phyloP scores from a whole-genome alignment of 1,284 basidiomycete genomes.

The Cerrena zonata region DNA sequence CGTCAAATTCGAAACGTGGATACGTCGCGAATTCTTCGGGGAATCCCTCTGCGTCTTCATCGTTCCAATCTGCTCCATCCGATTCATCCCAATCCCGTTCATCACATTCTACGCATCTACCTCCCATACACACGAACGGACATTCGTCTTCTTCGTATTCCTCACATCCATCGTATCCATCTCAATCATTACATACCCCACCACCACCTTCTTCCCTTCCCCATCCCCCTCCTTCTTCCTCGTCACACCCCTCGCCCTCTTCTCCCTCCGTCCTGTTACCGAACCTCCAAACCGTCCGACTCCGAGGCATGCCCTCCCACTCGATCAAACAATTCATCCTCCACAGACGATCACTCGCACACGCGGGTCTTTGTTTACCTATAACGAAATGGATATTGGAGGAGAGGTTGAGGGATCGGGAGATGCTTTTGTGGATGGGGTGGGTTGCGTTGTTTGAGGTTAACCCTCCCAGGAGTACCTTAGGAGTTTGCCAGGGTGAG shows the following conservation, averaged over 20 bases:
- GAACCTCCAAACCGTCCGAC: slow-evolving; percentile 17
- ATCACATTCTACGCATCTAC: too few species aligned
- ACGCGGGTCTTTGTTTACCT: slow-evolving; percentile 10
- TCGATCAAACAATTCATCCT: slow-evolving; percentile 17
- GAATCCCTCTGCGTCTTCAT: neutral
- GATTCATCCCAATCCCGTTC: too few species aligned
- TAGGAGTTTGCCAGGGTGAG: neutral
- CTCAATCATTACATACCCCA: neutral
- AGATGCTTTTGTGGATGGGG: slow-evolving; percentile 15
- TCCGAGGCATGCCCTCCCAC: slow-evolving; percentile 18
- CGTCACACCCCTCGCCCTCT: neutral
- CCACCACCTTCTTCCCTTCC: neutral
- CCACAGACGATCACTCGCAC: slow-evolving; percentile 12
- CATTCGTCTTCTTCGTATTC: neutral
- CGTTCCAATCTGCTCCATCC: neutral
- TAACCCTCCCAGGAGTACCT: neutral
- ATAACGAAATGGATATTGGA: slow-evolving; percentile 21
- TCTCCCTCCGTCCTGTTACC: slow-evolving; percentile 19
- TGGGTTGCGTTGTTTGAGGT: neutral
- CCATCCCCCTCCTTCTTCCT: neutral
- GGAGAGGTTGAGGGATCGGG: slow-evolving; percentile 19
- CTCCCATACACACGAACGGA: neutral
- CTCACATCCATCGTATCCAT: neutral
- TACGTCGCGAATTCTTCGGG: too few species aligned
- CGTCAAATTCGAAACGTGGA: too few species aligned